These are phyloP conservation scores for Aspergillus sp. DNA, from an alignment of 2,329 filamentous ascomycete species.

Conservation along the genomic window DNA sequence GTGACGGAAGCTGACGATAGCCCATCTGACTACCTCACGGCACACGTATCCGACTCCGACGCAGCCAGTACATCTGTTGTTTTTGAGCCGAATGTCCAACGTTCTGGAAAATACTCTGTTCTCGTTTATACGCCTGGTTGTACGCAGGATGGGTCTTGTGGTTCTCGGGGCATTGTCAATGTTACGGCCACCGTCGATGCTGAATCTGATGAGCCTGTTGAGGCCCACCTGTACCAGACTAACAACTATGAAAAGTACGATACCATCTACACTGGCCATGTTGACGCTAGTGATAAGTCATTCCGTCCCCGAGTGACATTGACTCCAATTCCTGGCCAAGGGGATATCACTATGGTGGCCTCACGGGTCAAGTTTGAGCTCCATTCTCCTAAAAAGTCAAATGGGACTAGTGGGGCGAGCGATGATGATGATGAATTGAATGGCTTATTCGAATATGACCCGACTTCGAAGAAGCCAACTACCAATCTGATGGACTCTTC, in stretches of 20 bases:
- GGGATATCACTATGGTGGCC: slow-evolving; percentile 77
- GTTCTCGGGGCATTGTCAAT: slow-evolving; percentile 74
- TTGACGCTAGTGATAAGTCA: slow-evolving; percentile 69
- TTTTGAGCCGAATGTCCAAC: slow-evolving; percentile 71
- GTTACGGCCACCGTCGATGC: slow-evolving; percentile 67
- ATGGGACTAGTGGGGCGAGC: slow-evolving; percentile 53
- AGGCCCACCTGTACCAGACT: slow-evolving; percentile 75
- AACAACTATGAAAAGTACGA: slow-evolving; percentile 98
- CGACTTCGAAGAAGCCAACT: slow-evolving; percentile 55
- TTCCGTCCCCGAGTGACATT: slow-evolving; percentile 83
- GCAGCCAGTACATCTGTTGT: slow-evolving; percentile 66
- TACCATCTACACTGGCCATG: slow-evolving; percentile 79
- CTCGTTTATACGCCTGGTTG: slow-evolving; percentile 93
- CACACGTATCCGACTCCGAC: slow-evolving; percentile 59
- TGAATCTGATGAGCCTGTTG: slow-evolving; percentile 51
- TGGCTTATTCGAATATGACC: slow-evolving; percentile 85
- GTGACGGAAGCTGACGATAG: slow-evolving; percentile 67
- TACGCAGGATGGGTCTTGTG: slow-evolving; percentile 73
- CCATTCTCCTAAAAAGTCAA: slow-evolving; percentile 49
- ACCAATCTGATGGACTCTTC: slow-evolving; percentile 68
- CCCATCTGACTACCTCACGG: slow-evolving; percentile 73
- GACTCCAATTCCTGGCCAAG: slow-evolving; percentile 61
- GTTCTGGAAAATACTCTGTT: slow-evolving; percentile 89
- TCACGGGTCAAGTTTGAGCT: slow-evolving; percentile 76
- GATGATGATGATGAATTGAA: slow-evolving; percentile 82